These are phyloP conservation scores for Malassezia pachydermatis DNA, from an alignment of 1,284 basidiomycete genomes.

Conservation along the genomic window DNA sequence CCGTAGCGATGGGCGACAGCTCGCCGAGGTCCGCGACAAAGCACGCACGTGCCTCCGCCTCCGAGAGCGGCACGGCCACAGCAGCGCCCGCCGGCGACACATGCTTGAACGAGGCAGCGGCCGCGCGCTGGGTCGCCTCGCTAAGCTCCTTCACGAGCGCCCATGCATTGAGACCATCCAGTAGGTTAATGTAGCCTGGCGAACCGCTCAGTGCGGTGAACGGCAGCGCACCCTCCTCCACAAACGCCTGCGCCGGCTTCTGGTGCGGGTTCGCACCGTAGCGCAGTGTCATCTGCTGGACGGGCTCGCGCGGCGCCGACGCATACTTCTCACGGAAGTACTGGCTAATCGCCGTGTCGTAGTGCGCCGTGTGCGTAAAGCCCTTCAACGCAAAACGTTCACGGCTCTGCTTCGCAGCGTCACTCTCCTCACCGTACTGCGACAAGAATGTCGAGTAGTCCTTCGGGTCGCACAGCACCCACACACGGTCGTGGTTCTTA, in stretches of 20 bases:
- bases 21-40: conserved; percentile 89
- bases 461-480: conserved; percentile 79
- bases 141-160: conserved; percentile 90
- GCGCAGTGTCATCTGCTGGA: conserved; percentile 64
- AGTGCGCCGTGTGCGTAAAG: conserved; percentile 87
- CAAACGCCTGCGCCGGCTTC: conserved; percentile 94
- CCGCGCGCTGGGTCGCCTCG: conserved; percentile 67
- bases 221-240: conserved; percentile 76
- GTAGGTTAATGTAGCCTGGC: conserved; percentile 97
- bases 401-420: conserved; percentile 57
- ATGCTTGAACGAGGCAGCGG: conserved; percentile 98
- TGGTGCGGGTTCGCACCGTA: conserved; percentile 99
- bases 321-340: conserved; percentile 97
- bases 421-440: conserved; percentile 50
- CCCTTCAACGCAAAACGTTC: conserved; percentile 87
- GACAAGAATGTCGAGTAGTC: conserved; percentile 78
- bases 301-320: conserved; percentile 47
- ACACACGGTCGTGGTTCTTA: conserved; percentile 73
- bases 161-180: conserved; percentile 94
- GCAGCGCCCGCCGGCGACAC: conserved; percentile 95
- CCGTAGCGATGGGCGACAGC: conserved; percentile 76
- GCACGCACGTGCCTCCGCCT: conserved; percentile 84
- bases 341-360: conserved; percentile 88
- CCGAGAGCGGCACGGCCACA: conserved; percentile 57
- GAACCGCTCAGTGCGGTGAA: conserved; percentile 91